Conservation (phyloP, 2,329 filamentous ascomycete genomes). For the Aspergillus fijiensis region DNA sequence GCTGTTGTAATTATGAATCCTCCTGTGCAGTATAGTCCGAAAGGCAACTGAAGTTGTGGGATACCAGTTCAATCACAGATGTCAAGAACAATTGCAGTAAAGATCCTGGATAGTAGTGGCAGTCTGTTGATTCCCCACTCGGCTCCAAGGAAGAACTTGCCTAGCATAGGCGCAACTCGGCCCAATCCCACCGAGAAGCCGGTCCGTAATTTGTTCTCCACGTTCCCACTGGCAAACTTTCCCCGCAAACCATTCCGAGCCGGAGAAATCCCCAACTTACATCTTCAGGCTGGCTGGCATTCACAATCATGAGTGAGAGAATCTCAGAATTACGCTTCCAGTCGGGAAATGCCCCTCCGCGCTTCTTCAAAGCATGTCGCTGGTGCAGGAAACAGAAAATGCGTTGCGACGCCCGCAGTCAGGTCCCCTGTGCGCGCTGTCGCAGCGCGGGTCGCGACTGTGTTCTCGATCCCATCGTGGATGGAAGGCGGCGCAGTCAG, state of each 20-base stretch:
- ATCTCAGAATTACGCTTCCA: constrained; percentile 4
- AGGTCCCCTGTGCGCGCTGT: constrained; percentile 38
- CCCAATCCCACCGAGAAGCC: background rate
- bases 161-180: background rate
- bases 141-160: background rate
- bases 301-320: background rate
- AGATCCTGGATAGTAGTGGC: background rate
- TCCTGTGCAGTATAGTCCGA: no score
- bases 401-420: constrained; percentile 37
- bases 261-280: background rate
- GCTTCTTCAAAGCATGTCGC: constrained; percentile 38
- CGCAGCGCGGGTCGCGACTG: constrained; percentile 34
- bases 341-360: constrained; percentile 31
- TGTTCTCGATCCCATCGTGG: constrained; percentile 34
- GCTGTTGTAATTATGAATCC: no score
- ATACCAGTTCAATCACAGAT: no score
- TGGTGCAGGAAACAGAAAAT: constrained; percentile 38
- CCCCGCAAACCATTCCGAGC: background rate
- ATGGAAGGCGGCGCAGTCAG: constrained; percentile 25
- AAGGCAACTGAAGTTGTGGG: no score
- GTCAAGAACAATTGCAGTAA: background rate
- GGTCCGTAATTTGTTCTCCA: background rate
- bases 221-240: background rate
- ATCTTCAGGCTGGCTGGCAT: background rate
- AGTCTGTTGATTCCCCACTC: background rate